These are phyloP conservation scores for Phytophthora ramorum DNA, from an alignment of 352 stramenopile genomes.

Conservation along the genomic window DNA sequence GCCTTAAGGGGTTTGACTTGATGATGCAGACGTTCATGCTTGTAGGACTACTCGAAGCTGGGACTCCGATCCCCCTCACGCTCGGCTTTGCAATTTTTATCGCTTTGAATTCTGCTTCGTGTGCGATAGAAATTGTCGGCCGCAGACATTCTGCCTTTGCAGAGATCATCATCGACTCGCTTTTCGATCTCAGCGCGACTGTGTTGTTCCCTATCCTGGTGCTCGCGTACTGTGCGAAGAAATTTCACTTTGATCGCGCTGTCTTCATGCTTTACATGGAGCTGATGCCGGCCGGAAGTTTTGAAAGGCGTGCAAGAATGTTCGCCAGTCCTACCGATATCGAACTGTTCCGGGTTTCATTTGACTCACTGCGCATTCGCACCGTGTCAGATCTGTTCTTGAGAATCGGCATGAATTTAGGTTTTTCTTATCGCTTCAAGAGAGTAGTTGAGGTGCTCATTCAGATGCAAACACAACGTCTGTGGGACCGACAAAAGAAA, in stretches of 20 bases:
- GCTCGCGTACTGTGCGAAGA: conserved; percentile 28
- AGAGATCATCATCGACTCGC: conserved; percentile 45
- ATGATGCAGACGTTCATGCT: conserved; percentile 39
- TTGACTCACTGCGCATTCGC: conserved; percentile 47
- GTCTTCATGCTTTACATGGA: conserved; percentile 33
- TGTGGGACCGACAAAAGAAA: not conserved
- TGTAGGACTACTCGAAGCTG: conserved; percentile 32
- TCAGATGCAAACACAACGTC: conserved; percentile 20
- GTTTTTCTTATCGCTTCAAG: conserved; percentile 50
- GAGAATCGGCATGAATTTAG: conserved; percentile 42
- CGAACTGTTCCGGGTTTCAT: conserved; percentile 33
- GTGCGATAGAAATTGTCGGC: conserved; percentile 27
- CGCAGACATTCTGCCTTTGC: conserved; percentile 29
- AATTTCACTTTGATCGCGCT: conserved; percentile 39
- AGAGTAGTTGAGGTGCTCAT: conserved; percentile 39
- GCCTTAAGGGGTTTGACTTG: conserved; percentile 41
- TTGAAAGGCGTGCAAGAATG: conserved; percentile 42
- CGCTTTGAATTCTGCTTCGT: conserved; percentile 33
- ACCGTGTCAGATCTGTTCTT: conserved; percentile 36
- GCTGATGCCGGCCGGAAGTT: conserved; percentile 31
- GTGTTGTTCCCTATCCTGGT: conserved; percentile 37
- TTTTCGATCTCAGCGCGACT: conserved; percentile 46
- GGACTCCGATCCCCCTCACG: conserved; percentile 26
- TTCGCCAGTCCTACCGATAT: conserved; percentile 37
- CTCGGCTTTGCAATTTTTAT: conserved; percentile 31